Base-by-base conservation (phyloP, 2,329 filamentous ascomycete genomes). In the Pyrenophora teres region DNA sequence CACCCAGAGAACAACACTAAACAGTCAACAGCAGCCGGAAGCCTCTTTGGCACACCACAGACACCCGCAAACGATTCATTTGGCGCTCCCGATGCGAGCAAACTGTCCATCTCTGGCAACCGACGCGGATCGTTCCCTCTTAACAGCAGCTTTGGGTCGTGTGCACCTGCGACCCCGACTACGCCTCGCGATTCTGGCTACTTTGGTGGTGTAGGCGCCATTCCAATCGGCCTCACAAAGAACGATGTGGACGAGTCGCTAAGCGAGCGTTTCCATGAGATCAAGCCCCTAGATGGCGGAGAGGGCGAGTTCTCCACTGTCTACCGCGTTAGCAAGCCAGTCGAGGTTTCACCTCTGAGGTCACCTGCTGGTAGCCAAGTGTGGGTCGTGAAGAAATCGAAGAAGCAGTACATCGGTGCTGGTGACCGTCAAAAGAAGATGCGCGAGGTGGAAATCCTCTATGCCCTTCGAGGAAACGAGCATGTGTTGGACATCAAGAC, bases 271-370 rank as follows among this genome's bases (percentile, higher is more conserved):
- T 99, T 99, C 69, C 85, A 88, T 47, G 89, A 87, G 54, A 88
- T 95, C 10, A 89, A 65, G 53, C 60, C 62, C 91, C 63, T 81
- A 87, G 52, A 83, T 93, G 59, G 62, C 27, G 93, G 93, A 40
- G 87, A 87, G 53, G 94, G 94, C 51, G 93, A 97, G 71, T 99
- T 99, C 69, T 97, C 94, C 0, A 85, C 89, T 49, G 94, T 99
- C 0, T 99, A 91, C 72, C 86, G 88, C 31, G 92, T 96, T 4
- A 84, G 84, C 12, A 76, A 81, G 50, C 74, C 77, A 13, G 62
- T 75, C 18, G 58, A 59, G 19, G 52, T 54, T 61, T 77, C 53
- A 60, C 58, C 56, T 18, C 36, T 53, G 13, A 57, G 52, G 42
- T 64, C 65, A 18, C 61, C 69, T 7, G 57, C 65, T 16, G 55